Conservation (phyloP, 2,329 filamentous ascomycete species). For the Myriosclerotinia scirpicola region DNA sequence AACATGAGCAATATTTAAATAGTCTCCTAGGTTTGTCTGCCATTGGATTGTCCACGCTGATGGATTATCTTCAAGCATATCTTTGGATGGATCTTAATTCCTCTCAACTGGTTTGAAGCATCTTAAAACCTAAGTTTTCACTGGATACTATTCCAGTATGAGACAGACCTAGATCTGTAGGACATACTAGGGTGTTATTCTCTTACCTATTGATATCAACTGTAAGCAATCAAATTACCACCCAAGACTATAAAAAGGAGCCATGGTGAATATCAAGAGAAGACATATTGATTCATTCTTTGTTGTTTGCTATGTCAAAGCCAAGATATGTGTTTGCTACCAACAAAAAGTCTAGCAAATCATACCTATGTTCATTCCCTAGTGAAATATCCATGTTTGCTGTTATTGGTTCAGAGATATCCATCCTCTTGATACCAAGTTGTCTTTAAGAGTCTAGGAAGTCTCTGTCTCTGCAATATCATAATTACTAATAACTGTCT, state of each 20-base stretch:
- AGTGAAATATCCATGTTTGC: neutral
- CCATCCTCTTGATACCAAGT: accelerated
- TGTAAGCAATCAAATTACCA: neutral
- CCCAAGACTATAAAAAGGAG: neutral
- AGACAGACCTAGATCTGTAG: neutral
- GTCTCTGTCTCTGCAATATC: neutral
- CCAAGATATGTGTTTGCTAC: neutral
- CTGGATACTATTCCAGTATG: neutral
- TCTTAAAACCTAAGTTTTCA: neutral
- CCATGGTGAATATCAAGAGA: neutral
- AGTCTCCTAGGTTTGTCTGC: neutral
- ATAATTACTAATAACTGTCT: neutral
- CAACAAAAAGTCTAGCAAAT: neutral
- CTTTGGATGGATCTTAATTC: neutral
- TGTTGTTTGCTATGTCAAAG: neutral
- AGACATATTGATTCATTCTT: neutral
- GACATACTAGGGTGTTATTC: neutral
- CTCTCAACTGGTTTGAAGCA: too few relatives aligned
- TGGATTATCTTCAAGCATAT: neutral
- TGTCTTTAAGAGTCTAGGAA: neutral
- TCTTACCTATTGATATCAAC: neutral
- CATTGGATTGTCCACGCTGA: too few relatives aligned
- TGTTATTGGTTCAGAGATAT: neutral
- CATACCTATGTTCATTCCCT: neutral
- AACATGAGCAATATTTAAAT: neutral